These are phyloP conservation scores for Diaporthe caulivora DNA, from an alignment of 2,329 filamentous ascomycete genomes.

Conservation along the genomic window DNA sequence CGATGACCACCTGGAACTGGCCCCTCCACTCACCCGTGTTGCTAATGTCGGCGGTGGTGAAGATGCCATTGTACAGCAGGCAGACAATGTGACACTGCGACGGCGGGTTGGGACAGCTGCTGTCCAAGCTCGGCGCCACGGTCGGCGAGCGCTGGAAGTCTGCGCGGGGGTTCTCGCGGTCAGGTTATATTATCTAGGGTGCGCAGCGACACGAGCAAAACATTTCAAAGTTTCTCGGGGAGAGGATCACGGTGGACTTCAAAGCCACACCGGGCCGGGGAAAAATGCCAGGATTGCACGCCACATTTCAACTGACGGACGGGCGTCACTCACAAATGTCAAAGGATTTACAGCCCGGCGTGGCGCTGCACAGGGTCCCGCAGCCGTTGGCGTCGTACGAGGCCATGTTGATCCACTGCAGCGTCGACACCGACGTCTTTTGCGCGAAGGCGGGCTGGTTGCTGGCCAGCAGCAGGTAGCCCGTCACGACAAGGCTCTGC, in stretches of 20 bases:
- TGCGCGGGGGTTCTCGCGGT: not conserved
- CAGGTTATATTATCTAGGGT: not conserved
- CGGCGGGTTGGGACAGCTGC: not conserved
- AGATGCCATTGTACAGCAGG: not conserved
- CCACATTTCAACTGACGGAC: no score
- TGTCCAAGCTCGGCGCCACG: constrained; percentile 22
- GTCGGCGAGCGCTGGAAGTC: constrained; percentile 27
- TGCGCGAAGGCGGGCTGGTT: constrained; percentile 8
- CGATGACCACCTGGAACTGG: constrained; percentile 17
- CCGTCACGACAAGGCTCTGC: not conserved
- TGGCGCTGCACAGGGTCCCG: not conserved
- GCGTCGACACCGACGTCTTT: not conserved
- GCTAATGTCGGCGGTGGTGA: not conserved
- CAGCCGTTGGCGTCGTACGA: not conserved
- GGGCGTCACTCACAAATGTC: constrained; percentile 23
- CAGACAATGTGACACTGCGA: constrained; percentile 28
- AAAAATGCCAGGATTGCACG: no score
- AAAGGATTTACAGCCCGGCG: constrained; percentile 9
- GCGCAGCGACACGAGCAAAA: not conserved
- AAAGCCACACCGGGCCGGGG: no score
- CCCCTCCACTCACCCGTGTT: constrained; percentile 21
- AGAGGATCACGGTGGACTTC: no score
- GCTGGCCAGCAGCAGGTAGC: not conserved
- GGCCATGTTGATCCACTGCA: constrained; percentile 19
- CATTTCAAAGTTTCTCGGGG: no score